phyloP scores from a whole-genome alignment of 306 rosid species.

The Sechiopsis laciniata region DNA sequence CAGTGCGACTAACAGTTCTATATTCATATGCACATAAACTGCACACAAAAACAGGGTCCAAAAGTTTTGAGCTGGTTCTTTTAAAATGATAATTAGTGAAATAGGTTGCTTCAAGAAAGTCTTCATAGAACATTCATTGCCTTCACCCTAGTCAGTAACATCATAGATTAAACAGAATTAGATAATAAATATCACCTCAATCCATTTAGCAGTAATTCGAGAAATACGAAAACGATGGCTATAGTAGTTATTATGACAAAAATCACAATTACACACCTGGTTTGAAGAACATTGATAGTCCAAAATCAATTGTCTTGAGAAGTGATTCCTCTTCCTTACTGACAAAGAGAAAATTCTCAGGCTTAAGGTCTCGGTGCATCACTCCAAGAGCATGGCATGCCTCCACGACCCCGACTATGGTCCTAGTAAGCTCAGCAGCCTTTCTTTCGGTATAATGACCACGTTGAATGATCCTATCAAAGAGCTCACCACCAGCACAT shows the following conservation, averaged over 20 bases:
- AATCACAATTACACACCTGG: slow-evolving; percentile 56
- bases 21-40: background rate
- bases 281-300: slow-evolving; percentile 83
- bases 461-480: slow-evolving; percentile 85
- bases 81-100: background rate
- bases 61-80: background rate
- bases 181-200: background rate
- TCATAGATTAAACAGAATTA: background rate
- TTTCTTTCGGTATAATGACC: slow-evolving; percentile 92
- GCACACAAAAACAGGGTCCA: background rate
- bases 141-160: background rate
- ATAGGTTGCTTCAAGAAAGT: slow-evolving; percentile 5
- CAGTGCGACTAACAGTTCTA: background rate
- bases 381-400: slow-evolving; percentile 92
- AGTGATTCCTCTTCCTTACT: slow-evolving; percentile 81
- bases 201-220: background rate
- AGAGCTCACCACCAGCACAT: slow-evolving; percentile 97
- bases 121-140: background rate
- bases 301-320: slow-evolving; percentile 95
- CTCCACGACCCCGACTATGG: slow-evolving; percentile 92
- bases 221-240: background rate
- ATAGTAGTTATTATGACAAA: background rate
- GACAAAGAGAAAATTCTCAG: slow-evolving; percentile 90
- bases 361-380: slow-evolving; percentile 97
- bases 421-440: slow-evolving; percentile 88